Conservation (phyloP, 2,329 filamentous ascomycete species). For the Xylariaceae sp. region DNA sequence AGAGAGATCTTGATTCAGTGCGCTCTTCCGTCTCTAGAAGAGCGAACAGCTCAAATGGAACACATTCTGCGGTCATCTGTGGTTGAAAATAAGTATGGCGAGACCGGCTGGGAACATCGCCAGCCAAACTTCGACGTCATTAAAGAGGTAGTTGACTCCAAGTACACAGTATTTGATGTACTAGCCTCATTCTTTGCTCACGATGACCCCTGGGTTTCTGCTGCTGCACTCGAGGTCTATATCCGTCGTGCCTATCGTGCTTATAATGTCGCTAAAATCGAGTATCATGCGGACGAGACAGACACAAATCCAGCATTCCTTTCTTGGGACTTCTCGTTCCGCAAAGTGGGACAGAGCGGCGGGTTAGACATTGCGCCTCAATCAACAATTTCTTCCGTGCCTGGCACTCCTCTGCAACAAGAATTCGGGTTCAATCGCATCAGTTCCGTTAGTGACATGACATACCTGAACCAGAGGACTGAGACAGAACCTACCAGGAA, state of each 20-base stretch:
- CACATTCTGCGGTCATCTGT: conserved; percentile 96
- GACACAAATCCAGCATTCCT: conserved; percentile 70
- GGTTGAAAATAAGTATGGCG: conserved; percentile 94
- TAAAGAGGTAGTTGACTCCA: conserved; percentile 98
- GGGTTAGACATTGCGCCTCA: conserved; percentile 85
- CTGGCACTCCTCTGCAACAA: conserved; percentile 69
- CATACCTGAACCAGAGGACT: conserved; percentile 77
- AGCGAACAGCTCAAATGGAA: conserved; percentile 96
- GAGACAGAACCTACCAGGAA: conserved; percentile 81
- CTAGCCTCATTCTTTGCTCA: conserved; percentile 94
- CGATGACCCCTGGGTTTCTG: conserved; percentile 89
- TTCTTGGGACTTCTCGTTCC: conserved; percentile 94
- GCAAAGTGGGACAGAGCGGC: conserved; percentile 89
- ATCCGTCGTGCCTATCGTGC: conserved; percentile 96
- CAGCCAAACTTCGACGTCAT: conserved; percentile 89
- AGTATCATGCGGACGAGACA: conserved; percentile 82
- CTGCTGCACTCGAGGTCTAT: conserved; percentile 95
- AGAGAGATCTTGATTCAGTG: conserved; percentile 98
- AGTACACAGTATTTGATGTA: conserved; percentile 98
- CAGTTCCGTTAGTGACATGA: conserved; percentile 96
- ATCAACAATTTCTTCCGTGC: conserved; percentile 82
- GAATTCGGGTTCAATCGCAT: conserved; percentile 77
- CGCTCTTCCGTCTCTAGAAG: conserved; percentile 92
- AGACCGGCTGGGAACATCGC: conserved; percentile 95
- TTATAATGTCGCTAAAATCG: conserved; percentile 86